These are phyloP conservation scores for Irpex sp. DNA, from an alignment of 1,284 basidiomycete species.

Conservation along the genomic window DNA sequence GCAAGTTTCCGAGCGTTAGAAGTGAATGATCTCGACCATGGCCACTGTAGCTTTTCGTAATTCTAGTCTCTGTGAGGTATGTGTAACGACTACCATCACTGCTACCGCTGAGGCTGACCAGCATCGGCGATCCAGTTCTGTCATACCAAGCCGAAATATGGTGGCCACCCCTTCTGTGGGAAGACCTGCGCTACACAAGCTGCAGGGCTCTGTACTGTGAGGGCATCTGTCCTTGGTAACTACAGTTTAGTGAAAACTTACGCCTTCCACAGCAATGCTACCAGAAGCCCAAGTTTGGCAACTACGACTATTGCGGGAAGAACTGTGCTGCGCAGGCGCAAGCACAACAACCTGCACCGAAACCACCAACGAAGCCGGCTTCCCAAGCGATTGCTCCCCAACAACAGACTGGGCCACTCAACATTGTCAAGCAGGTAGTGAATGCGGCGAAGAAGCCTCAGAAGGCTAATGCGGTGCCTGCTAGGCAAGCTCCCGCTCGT, in stretches of 20 bases:
- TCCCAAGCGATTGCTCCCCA: neutral
- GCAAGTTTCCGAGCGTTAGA: neutral
- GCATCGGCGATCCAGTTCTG: conserved; percentile 8
- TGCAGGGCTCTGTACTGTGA: conserved; percentile 9
- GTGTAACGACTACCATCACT: neutral
- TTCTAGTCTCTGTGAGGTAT: neutral
- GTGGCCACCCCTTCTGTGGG: conserved; percentile 12
- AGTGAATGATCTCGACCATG: neutral
- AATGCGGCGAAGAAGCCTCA: neutral
- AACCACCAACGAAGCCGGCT: neutral
- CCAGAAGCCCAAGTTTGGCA: conserved; percentile 46
- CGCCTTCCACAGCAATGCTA: conserved; percentile 43
- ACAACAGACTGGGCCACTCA: neutral
- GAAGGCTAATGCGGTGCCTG: neutral
- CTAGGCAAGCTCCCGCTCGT: neutral
- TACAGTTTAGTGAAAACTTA: neutral
- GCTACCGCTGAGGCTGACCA: neutral
- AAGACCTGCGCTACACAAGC: conserved; percentile 15
- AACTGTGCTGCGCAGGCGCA: conserved; percentile 48
- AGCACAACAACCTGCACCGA: conserved; percentile 12
- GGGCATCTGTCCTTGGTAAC: neutral
- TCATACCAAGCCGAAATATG: conserved; percentile 11
- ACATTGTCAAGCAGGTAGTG: neutral
- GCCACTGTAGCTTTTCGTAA: neutral
- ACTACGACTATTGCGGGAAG: conserved; percentile 53